phyloP scores from a whole-genome alignment of 2,329 filamentous ascomycete genomes.

The Apiospora pterosperma region DNA sequence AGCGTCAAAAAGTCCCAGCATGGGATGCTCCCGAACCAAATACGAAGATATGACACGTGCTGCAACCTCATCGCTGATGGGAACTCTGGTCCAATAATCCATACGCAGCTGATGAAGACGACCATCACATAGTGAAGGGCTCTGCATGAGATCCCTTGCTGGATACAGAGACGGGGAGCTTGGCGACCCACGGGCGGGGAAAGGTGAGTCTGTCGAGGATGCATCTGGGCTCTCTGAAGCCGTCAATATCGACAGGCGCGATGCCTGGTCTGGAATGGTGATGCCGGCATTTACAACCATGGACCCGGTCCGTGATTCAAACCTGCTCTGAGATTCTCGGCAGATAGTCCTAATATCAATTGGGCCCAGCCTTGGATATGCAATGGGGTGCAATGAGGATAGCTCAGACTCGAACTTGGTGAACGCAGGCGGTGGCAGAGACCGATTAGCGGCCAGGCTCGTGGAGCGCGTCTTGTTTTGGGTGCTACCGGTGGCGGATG shows the following conservation, averaged over 20 bases:
- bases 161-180: not conserved
- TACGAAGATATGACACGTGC: constrained; percentile 13
- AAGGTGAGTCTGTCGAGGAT: not conserved
- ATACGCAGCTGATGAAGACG: constrained; percentile 10
- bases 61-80: constrained; percentile 9
- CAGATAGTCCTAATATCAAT: not conserved
- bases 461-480: not conserved
- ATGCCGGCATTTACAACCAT: not conserved
- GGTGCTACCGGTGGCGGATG: not conserved
- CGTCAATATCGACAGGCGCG: not conserved
- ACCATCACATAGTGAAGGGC: constrained; percentile 7
- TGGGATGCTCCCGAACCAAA: constrained; percentile 12
- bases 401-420: not conserved
- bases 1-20: constrained; percentile 15
- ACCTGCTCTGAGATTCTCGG: not conserved
- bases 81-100: constrained; percentile 10
- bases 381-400: not conserved
- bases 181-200: not conserved
- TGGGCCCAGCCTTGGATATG: not conserved
- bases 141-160: not conserved
- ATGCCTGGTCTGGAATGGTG: not conserved
- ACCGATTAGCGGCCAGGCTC: not conserved
- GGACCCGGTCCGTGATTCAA: not conserved
- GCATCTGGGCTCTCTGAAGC: not conserved
- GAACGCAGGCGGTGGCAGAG: not conserved